Evolutionary conservation across 331 rosid genomes (phyloP), one percentile per base, ranked within the genome.

Genomic region (Ulmus americana): DNA sequence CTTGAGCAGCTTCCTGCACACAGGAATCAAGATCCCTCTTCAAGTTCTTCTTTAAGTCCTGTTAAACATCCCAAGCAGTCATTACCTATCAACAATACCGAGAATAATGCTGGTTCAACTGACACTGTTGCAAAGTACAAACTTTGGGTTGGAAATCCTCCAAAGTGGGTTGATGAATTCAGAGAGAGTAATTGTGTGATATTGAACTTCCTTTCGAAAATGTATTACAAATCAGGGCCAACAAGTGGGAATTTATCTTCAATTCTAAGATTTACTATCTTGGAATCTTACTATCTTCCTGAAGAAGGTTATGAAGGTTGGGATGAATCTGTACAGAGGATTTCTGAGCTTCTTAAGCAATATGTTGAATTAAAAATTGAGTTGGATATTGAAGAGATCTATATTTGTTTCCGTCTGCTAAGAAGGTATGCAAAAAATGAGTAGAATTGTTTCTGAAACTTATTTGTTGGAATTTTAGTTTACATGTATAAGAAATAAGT

Each of bases 141-240:
- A 66, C 91, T 89, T 55, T 87, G 98, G 98, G 78, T 52, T 58
- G 98, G 97, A 65, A 80, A 57, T 76, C 97, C 95, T 75, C 95
- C 95, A 7, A 60, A 61, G 61, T 92, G 97, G 98, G 91, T 89
- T 78, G 73, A 78, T 63, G 83, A 76, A 79, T 87, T 92, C 74
- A 81, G 82, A 73, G 76, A 42, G 64, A 76, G 88, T 80, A 80
- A 74, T 59, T 87, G 79, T 75, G 55, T 77, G 75, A 63, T 80
- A 67, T 79, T 92, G 63, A 79, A 82, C 42, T 68, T 70, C 65
- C 71, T 92, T 56, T 82, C 95, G 7, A 83, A 83, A 70, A 61
- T 85, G 51, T 86, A 79, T 79, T 61, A 53, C 55, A 85, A 65
- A 63, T 81, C 79, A 13, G 87, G 87, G 63, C 79, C 70, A 61